Evolutionary conservation across 176 grass and related monocot genomes (phyloP), one percentile per base, ranked within the genome.

Genomic region (Lolium multiflorum): DNA sequence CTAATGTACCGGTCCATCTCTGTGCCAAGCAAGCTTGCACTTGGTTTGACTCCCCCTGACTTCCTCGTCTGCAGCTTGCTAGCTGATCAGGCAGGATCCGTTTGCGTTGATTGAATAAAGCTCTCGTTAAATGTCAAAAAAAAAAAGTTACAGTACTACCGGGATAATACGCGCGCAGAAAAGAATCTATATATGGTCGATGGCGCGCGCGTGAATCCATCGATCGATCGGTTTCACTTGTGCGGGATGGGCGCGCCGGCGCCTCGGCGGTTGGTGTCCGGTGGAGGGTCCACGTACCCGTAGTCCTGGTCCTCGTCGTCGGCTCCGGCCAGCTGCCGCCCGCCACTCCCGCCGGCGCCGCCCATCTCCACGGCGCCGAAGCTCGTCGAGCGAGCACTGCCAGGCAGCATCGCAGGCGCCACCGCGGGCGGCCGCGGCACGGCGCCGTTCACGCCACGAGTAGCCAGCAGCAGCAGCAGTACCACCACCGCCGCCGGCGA

Each of bases 211-310:
- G 38, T 39, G 38, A 39, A n/a, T n/a, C n/a, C n/a, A 39, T 39
- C 38, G 38, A 39, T 39, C 43, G 43, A 44, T 44, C 38, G 4
- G 43, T 1, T 44, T 72, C 39, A 47, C 35, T 22, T 76, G 73
- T 76, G 73, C 73, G 73, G 73, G 46, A 76, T 76, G 14, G 73
- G 73, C 2, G 73, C 73, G 22, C 73, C 73, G 48, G 73, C 48
- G 28, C 80, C 80, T 25, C 64, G 81, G 52, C 77, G 83, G 24
- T 68, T 16, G 39, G 83, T 89, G 71, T 81, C 83, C 49, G 88
- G 88, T 3, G 83, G 71, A n/a, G 83, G 88, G 66, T 89, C 88
- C 37, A 89, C 88, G 82, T 58, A 85, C 22, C 82, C 88, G 47
- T 89, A 89, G 69, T 89, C 88, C 11, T 55, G 56, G 46, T 74